These are phyloP conservation scores for Nemania serpens DNA, from an alignment of 2,329 filamentous ascomycete species.

Conservation along the genomic window DNA sequence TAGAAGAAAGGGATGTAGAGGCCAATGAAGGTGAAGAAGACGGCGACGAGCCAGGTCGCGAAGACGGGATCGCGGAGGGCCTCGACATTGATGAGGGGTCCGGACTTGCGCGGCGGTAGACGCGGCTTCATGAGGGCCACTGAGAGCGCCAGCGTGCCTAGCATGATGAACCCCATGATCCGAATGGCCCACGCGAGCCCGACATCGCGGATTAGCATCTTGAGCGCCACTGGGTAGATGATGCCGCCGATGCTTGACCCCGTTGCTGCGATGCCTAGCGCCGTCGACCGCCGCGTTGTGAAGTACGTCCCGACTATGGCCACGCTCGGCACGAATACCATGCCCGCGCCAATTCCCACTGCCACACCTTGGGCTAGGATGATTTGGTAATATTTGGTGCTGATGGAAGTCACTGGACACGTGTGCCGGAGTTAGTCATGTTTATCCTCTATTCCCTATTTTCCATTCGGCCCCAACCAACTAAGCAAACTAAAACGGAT, in stretches of 20 bases:
- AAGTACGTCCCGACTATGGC: constrained; percentile 42
- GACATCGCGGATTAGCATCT: constrained; percentile 1
- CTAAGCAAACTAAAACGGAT: no score
- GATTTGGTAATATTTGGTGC: constrained; percentile 45
- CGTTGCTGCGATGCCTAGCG: constrained; percentile 30
- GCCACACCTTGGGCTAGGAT: constrained; percentile 35
- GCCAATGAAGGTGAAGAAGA: constrained; percentile 42
- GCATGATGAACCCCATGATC: neutral
- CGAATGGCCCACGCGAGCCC: constrained; percentile 44
- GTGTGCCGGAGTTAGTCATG: no score
- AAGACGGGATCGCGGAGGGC: constrained; percentile 40
- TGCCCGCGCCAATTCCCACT: constrained; percentile 32
- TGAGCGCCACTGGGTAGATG: constrained; percentile 21
- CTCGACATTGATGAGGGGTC: constrained; percentile 37
- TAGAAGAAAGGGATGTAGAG: constrained; percentile 47
- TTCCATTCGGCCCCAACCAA: no score
- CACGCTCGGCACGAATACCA: constrained; percentile 32
- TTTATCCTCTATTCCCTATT: no score
- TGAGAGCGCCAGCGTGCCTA: no score
- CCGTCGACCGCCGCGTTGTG: constrained; percentile 27
- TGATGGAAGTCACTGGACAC: no score
- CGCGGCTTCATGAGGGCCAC: no score
- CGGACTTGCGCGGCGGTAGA: constrained; percentile 20
- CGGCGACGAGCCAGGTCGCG: constrained; percentile 32
- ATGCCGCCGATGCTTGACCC: neutral